Percentiles rank a stretch among this genome's conserved stretches.
Evolutionary conservation across 257 asterid genomes (phyloP).

Genomic region (Petrea volubilis): DNA sequence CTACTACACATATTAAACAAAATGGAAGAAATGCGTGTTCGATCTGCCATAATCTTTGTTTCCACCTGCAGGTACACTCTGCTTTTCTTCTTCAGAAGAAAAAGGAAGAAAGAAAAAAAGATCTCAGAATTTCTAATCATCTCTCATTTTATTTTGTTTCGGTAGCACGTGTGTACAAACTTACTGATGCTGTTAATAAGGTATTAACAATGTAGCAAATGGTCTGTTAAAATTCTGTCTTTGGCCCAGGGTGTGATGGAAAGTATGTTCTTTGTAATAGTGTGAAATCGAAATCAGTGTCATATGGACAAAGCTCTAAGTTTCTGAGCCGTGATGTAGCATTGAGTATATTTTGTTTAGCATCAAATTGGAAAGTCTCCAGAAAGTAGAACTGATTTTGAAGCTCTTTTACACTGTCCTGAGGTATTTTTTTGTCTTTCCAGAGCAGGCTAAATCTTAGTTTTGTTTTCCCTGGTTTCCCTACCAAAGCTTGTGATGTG

Average conservation of each 20-base stretch:
- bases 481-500: neutral
- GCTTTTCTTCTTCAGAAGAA: too few species aligned
- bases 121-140: neutral
- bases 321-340: neutral
- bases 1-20: slow-evolving; percentile 66
- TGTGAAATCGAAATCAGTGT: too few species aligned
- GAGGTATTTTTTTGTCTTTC: neutral
- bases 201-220: neutral
- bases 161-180: neutral
- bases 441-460: neutral
- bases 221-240: neutral
- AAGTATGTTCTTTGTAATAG: too few species aligned
- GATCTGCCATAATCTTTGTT: slow-evolving; percentile 91
- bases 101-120: too few species aligned
- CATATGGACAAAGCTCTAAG: neutral
- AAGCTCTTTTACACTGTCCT: neutral
- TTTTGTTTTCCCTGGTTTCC: neutral
- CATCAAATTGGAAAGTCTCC: neutral
- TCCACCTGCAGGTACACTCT: slow-evolving; percentile 87
- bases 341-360: neutral
- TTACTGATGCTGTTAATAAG: neutral
- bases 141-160: slow-evolving; percentile 1
- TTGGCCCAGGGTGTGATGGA: neutral
- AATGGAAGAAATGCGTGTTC: slow-evolving; percentile 66
- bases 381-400: neutral